Base-by-base conservation (phyloP, 352 stramenopile species). In the Phytopythium sindhum region DNA sequence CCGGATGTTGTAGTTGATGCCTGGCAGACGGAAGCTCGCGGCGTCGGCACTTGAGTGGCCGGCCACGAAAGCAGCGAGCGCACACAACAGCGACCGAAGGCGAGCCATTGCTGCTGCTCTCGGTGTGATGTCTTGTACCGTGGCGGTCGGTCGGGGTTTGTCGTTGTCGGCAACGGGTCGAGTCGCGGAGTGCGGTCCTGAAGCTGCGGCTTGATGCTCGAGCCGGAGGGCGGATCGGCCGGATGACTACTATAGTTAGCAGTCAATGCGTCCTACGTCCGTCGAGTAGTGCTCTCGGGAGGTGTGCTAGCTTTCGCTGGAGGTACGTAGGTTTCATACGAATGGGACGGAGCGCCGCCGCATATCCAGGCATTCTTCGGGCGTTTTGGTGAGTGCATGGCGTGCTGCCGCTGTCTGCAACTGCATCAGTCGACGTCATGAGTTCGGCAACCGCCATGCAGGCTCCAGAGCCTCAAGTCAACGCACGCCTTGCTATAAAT, bases 1-100 rank as follows among this genome's bases (percentile, higher is more conserved):
- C 26, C 81, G 81, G 54, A 73, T 73, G 67, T 87, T 87, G 69
- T 91, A 91, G 70, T 91, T 91, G 67, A 91, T 74, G 24, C 83
- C 83, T 48, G 79, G 74, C 47, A 85, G 67, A 41, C 73, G 72
- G 53, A 83, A 75, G 60, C 53, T 69, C 37, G 68, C 31, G 45
- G 44, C 45, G 17, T 14, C 10, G 2, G 33, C 45, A 33, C 42
- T 63, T 21, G 45, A n/a, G 33, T 21, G 11, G 31, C 11, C 65
- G 23, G 54, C 63, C 21, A 51, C 24, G 2, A 57, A 12, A 9
- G 26, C 14, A 29, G 28, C 60, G 10, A 74, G 44, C 19, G 59
- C n/a, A 26, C 45, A 60, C 9, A 54, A 19, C 14, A 35, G 6
- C 11, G 24, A 54, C 24, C 47, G 47, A 12, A 33, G 4, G 23